These are phyloP conservation scores for Cordyceps sp. DNA, from an alignment of 2,329 filamentous ascomycete genomes.

Conservation along the genomic window DNA sequence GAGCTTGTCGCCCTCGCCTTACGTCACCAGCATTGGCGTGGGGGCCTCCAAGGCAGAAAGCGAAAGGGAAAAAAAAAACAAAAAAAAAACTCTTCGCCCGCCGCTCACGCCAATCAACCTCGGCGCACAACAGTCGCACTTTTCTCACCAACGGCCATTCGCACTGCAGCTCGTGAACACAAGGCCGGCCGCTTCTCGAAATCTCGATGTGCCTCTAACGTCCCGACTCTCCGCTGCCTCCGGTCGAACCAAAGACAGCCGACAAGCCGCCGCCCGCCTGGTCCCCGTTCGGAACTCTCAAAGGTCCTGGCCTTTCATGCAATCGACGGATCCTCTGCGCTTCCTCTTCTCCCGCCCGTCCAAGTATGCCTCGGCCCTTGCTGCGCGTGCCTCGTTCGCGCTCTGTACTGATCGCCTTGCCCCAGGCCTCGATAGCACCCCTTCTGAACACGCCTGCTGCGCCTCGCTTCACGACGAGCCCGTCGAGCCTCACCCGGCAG, in stretches of 20 bases:
- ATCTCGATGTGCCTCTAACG: too few relatives aligned
- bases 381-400: neutral
- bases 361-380: conserved; percentile 50
- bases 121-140: neutral
- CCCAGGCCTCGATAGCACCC: conserved; percentile 46
- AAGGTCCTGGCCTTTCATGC: conserved; percentile 61
- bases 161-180: too few relatives aligned
- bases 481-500: too few relatives aligned
- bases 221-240: too few relatives aligned
- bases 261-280: too few relatives aligned
- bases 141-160: neutral
- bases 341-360: conserved; percentile 79
- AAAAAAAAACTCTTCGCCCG: neutral
- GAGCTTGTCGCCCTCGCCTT: too few relatives aligned
- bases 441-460: conserved; percentile 7
- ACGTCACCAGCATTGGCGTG: too few relatives aligned
- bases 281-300: too few relatives aligned
- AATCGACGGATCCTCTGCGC: conserved; percentile 75
- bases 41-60: too few relatives aligned
- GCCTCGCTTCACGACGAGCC: conserved; percentile 4
- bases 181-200: too few relatives aligned
- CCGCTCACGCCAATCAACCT: neutral
- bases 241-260: too few relatives aligned
- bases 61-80: too few relatives aligned
- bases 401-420: neutral